Evolutionary conservation across 306 rosid species (phyloP), one percentile per base, ranked within the genome.

Genomic region (Clitoria ternatea): DNA sequence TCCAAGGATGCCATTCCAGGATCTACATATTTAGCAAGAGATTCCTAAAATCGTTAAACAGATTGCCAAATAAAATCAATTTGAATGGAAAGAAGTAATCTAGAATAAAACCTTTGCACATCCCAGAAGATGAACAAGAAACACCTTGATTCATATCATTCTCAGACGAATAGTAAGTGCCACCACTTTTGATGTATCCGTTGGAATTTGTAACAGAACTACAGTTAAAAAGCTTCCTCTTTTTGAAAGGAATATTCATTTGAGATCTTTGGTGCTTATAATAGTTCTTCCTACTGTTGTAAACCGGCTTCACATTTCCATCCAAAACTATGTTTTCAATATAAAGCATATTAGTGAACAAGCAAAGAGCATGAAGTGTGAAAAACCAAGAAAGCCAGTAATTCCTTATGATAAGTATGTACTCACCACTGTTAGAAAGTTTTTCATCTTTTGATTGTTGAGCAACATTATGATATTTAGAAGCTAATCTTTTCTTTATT

Each of bases 241-340:
- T 90, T 72, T 92, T 92, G 56, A 92, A 86, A 74, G 98, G 97
- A 76, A 90, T 80, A 52, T 78, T 86, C 97, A 88, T 85, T 63
- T 90, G 88, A 73, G 96, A 82, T 71, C 90, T 83, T 77, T 78
- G 96, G 59, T 82, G 85, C 59, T 77, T 90, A 82, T 62, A 82
- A 52, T 54, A 67, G 70, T 79, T 84, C 84, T 79, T 90, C 88
- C 83, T 82, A 77, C 36, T 68, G 71, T 66, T 79, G 76, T 73
- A 82, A 63, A 66, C 71, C 29, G 88, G 81, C 76, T 77, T 85
- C 85, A 73, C 75, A 77, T 75, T 75, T 68, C 85, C 81, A 78
- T 82, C 96, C 85, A 71, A 30, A 85, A 54, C 63, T 57, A 77
- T 42, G 62, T 59, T 43, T 26, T 27, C 67, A 61, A 71, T 68